A percentile compares a stretch with the other conserved stretches of the same genome.
Conservation (phyloP, 768 basidiomycete species). For the Tubosaeta sp. region DNA sequence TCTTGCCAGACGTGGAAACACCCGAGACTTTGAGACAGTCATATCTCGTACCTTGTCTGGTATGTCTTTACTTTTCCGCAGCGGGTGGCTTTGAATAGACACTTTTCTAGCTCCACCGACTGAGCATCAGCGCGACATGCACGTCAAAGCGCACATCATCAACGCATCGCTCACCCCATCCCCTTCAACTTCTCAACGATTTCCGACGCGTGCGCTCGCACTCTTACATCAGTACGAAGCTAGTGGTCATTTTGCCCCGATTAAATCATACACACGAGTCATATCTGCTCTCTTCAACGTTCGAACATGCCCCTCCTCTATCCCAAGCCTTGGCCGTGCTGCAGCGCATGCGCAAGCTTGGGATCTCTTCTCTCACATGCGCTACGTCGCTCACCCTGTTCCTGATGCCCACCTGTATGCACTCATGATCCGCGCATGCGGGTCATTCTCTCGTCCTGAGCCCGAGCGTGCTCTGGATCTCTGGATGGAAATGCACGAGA, state of each 20-base stretch:
- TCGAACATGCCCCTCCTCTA: constrained; percentile 28
- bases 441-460: constrained; percentile 56
- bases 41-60: constrained; percentile 42
- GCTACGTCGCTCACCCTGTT: constrained; percentile 84
- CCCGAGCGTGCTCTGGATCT: constrained; percentile 91
- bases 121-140: constrained; percentile 61
- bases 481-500: constrained; percentile 90
- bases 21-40: constrained; percentile 42
- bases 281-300: constrained; percentile 56
- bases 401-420: constrained; percentile 74
- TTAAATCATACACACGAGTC: constrained; percentile 67
- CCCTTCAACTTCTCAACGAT: constrained; percentile 25
- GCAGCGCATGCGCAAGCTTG: constrained; percentile 74
- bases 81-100: neutral
- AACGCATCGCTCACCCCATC: constrained; percentile 10
- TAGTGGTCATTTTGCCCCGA: constrained; percentile 57
- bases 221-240: constrained; percentile 73
- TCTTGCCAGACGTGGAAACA: constrained; percentile 46
- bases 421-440: constrained; percentile 86
- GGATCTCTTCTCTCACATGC: constrained; percentile 96
- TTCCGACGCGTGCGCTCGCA: constrained; percentile 61
- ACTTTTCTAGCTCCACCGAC: constrained; percentile 36
- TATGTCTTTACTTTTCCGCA: constrained; percentile 21
- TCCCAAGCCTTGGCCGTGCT: constrained; percentile 31
- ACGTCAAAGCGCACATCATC: constrained; percentile 61